Conservation (phyloP, 306 rosid species). For the Medicago arabica region DNA sequence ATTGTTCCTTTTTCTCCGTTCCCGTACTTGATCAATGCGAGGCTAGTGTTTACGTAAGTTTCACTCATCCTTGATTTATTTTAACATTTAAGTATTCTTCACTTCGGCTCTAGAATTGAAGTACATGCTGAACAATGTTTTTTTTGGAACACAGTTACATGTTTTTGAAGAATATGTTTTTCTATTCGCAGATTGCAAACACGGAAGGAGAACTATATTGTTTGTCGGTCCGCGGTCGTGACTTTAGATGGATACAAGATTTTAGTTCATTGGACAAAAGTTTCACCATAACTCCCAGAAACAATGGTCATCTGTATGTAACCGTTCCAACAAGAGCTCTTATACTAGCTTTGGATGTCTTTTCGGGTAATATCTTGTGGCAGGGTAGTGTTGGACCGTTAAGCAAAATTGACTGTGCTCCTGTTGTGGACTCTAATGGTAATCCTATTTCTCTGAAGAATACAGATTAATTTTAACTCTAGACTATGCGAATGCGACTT, state of each 20-base stretch:
- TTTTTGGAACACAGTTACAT: background rate
- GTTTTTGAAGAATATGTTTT: constrained; percentile 28
- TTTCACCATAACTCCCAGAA: constrained; percentile 71
- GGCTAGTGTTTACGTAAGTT: constrained; percentile 76
- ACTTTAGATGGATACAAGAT: constrained; percentile 78
- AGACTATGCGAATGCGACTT: background rate
- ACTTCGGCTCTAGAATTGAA: background rate
- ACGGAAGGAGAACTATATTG: constrained; percentile 74
- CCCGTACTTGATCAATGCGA: constrained; percentile 86
- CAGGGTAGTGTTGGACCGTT: constrained; percentile 74
- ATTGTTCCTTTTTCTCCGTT: constrained; percentile 66
- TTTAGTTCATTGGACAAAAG: constrained; percentile 66
- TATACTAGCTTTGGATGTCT: constrained; percentile 72
- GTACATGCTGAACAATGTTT: background rate
- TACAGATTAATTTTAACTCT: constrained; percentile 8
- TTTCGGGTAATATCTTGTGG: constrained; percentile 74
- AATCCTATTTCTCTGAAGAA: constrained; percentile 25
- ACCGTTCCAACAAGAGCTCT: constrained; percentile 64
- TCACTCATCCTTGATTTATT: constrained; percentile 36
- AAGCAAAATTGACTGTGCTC: constrained; percentile 53
- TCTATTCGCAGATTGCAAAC: constrained; percentile 66
- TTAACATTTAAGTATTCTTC: background rate
- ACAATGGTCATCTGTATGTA: constrained; percentile 77
- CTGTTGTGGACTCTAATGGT: constrained; percentile 84
- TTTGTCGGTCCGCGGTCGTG: constrained; percentile 58